These are phyloP conservation scores for Cruciata laevipes DNA, from an alignment of 257 asterid genomes.

Conservation along the genomic window DNA sequence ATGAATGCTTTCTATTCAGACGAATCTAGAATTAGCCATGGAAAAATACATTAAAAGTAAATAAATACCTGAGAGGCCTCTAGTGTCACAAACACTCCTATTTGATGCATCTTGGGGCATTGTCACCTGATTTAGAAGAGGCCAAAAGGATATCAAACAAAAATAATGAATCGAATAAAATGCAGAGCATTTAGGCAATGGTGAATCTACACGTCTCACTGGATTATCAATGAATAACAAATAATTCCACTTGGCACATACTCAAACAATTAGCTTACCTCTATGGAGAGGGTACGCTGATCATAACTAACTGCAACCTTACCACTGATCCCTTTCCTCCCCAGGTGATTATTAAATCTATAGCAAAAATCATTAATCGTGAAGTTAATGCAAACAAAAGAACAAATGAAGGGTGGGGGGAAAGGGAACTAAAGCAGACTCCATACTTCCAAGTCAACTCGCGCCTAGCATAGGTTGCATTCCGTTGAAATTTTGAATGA, in stretches of 20 bases:
- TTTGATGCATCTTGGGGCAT: slow-evolving; percentile 97
- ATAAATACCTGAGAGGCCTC: slow-evolving; percentile 79
- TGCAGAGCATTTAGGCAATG: slow-evolving; percentile 10
- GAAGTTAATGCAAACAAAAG: background rate
- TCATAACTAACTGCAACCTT: slow-evolving; percentile 63
- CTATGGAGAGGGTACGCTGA: slow-evolving; percentile 73
- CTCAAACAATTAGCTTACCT: slow-evolving; percentile 43
- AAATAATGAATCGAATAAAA: background rate
- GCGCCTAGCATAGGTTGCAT: slow-evolving; percentile 60
- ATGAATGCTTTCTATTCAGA: background rate
- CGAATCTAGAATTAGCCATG: background rate
- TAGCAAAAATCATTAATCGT: slow-evolving; percentile 18
- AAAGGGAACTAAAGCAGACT: slow-evolving; percentile 13
- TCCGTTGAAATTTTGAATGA: slow-evolving; percentile 60
- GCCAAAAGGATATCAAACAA: slow-evolving; percentile 19
- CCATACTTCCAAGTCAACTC: slow-evolving; percentile 88
- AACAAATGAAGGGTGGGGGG: slow-evolving; percentile 7
- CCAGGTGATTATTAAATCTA: slow-evolving; percentile 84
- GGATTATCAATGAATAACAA: background rate
- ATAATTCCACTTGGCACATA: background rate
- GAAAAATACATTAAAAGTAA: slow-evolving; percentile 9
- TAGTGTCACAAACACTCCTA: slow-evolving; percentile 67
- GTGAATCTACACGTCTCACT: background rate
- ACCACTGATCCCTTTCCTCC: slow-evolving; percentile 83
- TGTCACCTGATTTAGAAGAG: slow-evolving; percentile 44